These are phyloP conservation scores for Aspergillus wentii DNA, from an alignment of 495 filamentous ascomycete genomes.

Conservation along the genomic window DNA sequence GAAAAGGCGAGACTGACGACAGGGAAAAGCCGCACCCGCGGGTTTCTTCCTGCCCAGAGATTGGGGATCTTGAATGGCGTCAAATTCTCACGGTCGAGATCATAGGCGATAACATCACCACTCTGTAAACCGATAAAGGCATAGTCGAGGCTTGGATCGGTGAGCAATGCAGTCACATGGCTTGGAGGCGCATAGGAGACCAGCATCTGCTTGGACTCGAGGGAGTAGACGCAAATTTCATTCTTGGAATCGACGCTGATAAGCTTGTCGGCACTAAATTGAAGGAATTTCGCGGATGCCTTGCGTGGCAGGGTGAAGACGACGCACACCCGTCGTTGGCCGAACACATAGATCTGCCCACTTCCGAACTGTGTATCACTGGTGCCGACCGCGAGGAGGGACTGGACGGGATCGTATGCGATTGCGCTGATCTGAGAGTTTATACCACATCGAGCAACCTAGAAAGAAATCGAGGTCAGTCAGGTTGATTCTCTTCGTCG, in stretches of 20 bases:
- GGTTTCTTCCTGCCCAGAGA: conserved; percentile 67
- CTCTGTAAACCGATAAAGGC: conserved; percentile 71
- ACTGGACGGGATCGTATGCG: conserved; percentile 90
- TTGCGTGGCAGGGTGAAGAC: conserved; percentile 58
- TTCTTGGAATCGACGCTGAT: conserved; percentile 79
- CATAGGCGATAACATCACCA: conserved; percentile 85
- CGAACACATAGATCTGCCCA: conserved; percentile 87
- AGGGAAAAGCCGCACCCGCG: conserved; percentile 49
- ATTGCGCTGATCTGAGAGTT: conserved; percentile 79
- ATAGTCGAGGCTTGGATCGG: conserved; percentile 89
- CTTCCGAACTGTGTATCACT: conserved; percentile 71
- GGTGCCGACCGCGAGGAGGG: conserved; percentile 89
- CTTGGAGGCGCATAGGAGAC: conserved; percentile 68
- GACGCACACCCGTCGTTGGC: conserved; percentile 72
- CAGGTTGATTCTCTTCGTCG: conserved; percentile 9
- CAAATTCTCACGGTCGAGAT: conserved; percentile 74
- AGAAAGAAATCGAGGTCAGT: conserved; percentile 16
- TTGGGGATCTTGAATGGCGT: conserved; percentile 78
- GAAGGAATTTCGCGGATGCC: conserved; percentile 64
- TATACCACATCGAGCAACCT: conserved; percentile 79
- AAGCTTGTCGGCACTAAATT: conserved; percentile 75
- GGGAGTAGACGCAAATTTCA: conserved; percentile 74
- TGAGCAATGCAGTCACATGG: conserved; percentile 61
- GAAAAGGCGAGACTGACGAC: conserved; percentile 79
- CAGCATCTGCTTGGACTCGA: conserved; percentile 56